Conservation (phyloP, 306 rosid species). For the Dalbergia cultrata region DNA sequence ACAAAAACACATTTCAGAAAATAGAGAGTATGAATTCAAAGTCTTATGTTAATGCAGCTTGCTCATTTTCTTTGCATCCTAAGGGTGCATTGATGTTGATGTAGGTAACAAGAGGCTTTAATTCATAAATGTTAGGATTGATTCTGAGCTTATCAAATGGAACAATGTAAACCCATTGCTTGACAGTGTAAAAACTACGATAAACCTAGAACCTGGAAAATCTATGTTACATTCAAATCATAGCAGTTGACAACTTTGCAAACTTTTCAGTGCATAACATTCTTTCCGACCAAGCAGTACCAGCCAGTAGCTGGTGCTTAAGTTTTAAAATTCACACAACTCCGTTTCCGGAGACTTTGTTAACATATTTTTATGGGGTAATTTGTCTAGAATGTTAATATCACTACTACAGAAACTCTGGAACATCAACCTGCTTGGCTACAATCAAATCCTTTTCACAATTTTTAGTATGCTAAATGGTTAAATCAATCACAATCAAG, state of each 20-base stretch:
- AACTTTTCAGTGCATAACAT: conserved; percentile 35
- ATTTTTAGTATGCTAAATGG: conserved; percentile 7
- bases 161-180: conserved; percentile 1
- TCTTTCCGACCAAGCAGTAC: conserved; percentile 21
- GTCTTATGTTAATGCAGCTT: conserved; percentile 7
- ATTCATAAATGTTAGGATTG: neutral
- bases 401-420: conserved; percentile 13
- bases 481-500: neutral
- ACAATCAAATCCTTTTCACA: conserved; percentile 2
- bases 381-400: neutral
- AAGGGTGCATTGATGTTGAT: neutral
- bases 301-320: conserved; percentile 26
- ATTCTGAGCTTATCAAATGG: conserved; percentile 16
- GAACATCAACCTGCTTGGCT: conserved; percentile 24
- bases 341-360: conserved; percentile 14
- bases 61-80: conserved; percentile 1
- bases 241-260: conserved; percentile 6
- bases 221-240: conserved; percentile 3
- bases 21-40: neutral
- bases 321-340: conserved; percentile 22
- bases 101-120: conserved; percentile 7
- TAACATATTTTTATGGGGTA: neutral
- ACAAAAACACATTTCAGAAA: conserved; percentile 33
- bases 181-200: neutral
- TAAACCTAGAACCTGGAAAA: neutral